Base-by-base conservation (phyloP, 2,329 filamentous ascomycete genomes). In the Lecanicillium sp. region DNA sequence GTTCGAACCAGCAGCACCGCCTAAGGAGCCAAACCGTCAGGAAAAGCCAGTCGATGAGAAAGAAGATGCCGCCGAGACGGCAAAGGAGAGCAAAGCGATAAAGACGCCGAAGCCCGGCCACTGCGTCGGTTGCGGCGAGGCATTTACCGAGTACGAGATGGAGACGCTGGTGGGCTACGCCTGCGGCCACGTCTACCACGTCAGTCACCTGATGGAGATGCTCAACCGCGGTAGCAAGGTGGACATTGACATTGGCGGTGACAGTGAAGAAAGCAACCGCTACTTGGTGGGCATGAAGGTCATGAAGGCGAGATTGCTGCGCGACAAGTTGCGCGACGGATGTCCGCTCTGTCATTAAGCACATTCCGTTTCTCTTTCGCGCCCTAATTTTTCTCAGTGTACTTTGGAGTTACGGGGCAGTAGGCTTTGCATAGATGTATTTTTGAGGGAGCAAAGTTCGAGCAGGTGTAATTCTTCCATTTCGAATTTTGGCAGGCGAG, bases 231-330 rank as follows among this genome's bases (percentile, higher is more conserved):
- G 57, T 46, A 72, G 67, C 62, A 63, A 63, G 21, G 61, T 65
- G 5, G 77, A 83, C 49, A 62, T 69, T 3, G 68, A 72, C 3
- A 67, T 77, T 23, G 69, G 68, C 2, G 69, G 64, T 14, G 64
- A 65, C 3, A 65, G 67, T 33, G 68, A 72, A 10, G 63, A 69
- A 14, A 65, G 63, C 48, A 64, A 66, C 21, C 75, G 77, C 7
- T 74, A 84, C 49, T 87, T 85, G 45, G 82, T 97, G 6, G 87
- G 88, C 0, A 81, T 84, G 24, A 96, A 96, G 67, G 89, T 95
- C 23, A 93, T 87, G 54, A 87, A 89, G 61, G 90, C 90, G 32
- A 78, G 89, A 54, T 63, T 95, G 47, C 67, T 95, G 51, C 77
- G 83, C 55, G 86, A 90, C 58, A 80, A 80, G 52, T 74, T 91